These are phyloP conservation scores for Starmera amethionina DNA, from an alignment of 805 yeast species.

Conservation along the genomic window DNA sequence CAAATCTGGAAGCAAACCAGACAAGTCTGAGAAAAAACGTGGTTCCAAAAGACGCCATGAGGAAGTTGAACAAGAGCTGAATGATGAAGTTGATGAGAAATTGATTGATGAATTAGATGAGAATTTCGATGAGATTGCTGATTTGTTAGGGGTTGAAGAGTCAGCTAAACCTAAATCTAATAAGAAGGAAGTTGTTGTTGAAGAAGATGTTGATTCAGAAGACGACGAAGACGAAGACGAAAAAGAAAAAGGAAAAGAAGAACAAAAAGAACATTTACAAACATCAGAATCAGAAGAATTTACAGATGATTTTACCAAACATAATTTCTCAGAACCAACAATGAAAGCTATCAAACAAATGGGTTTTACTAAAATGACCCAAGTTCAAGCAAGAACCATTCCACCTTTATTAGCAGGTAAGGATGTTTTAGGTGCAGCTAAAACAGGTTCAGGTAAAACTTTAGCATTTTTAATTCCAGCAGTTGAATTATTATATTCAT, in stretches of 20 bases:
- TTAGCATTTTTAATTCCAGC: slow-evolving; percentile 95
- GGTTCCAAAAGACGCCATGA: slow-evolving; percentile 19
- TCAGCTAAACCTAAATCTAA: slow-evolving; percentile 9
- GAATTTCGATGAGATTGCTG: slow-evolving; percentile 49
- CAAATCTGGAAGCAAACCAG: no score
- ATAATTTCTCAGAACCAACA: slow-evolving; percentile 75
- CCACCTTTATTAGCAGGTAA: slow-evolving; percentile 95
- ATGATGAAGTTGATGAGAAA: slow-evolving; percentile 29
- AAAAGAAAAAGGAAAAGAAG: slow-evolving; percentile 6
- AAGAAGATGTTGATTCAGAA: slow-evolving; percentile 13
- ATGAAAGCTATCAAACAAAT: slow-evolving; percentile 69
- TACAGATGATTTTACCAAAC: slow-evolving; percentile 30
- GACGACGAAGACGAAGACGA: slow-evolving; percentile 11
- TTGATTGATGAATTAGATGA: slow-evolving; percentile 45
- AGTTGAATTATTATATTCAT: slow-evolving; percentile 78
- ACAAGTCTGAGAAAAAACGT: slow-evolving; percentile 5
- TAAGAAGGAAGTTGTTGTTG: slow-evolving; percentile 14
- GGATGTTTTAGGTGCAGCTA: slow-evolving; percentile 99
- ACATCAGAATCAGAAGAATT: slow-evolving; percentile 6
- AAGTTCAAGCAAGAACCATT: slow-evolving; percentile 90
- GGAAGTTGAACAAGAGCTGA: slow-evolving; percentile 19
- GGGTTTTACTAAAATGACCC: slow-evolving; percentile 91
- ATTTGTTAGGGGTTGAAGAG: slow-evolving; percentile 37
- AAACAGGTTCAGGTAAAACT: slow-evolving; percentile 98
- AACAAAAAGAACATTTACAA: slow-evolving; percentile 8